These are phyloP conservation scores for Tylopilus balloui DNA, from an alignment of 768 basidiomycete species.

Conservation along the genomic window DNA sequence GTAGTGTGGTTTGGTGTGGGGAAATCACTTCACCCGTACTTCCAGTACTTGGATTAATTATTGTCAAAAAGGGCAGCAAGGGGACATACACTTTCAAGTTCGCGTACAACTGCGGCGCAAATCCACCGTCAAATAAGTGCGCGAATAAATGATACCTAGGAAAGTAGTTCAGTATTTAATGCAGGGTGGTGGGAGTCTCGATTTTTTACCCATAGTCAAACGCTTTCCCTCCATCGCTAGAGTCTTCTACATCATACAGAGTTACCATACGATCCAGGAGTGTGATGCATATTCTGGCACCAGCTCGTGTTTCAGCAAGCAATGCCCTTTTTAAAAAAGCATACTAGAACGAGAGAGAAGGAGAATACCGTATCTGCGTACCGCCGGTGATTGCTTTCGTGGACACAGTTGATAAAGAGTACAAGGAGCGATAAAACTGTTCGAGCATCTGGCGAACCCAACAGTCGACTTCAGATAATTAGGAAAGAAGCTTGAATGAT, in stretches of 20 bases:
- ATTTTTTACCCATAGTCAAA: constrained; percentile 71
- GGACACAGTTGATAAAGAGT: constrained; percentile 68
- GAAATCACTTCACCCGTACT: constrained; percentile 71
- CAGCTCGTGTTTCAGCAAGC: constrained; percentile 49
- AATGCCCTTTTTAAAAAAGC: constrained; percentile 35
- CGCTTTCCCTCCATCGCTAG: constrained; percentile 57
- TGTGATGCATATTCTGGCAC: constrained; percentile 60
- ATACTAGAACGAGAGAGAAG: constrained; percentile 7
- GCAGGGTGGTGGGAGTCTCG: background rate
- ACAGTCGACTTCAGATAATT: constrained; percentile 42
- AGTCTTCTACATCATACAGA: constrained; percentile 64
- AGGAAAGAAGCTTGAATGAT: background rate
- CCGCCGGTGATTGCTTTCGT: constrained; percentile 53
- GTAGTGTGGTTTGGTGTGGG: constrained; percentile 80
- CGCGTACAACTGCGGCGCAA: constrained; percentile 56
- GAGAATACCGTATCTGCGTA: constrained; percentile 33
- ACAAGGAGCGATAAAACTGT: constrained; percentile 61
- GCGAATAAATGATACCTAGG: constrained; percentile 61
- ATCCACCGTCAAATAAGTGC: constrained; percentile 55
- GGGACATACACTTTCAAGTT: constrained; percentile 55
- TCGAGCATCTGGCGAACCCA: constrained; percentile 61
- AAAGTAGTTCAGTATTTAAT: constrained; percentile 12
- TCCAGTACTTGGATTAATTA: constrained; percentile 16
- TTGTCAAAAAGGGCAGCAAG: background rate
- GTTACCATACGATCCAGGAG: constrained; percentile 71